These are phyloP conservation scores for Kazachstania psychrophila DNA, from an alignment of 805 yeast genomes.

Conservation along the genomic window DNA sequence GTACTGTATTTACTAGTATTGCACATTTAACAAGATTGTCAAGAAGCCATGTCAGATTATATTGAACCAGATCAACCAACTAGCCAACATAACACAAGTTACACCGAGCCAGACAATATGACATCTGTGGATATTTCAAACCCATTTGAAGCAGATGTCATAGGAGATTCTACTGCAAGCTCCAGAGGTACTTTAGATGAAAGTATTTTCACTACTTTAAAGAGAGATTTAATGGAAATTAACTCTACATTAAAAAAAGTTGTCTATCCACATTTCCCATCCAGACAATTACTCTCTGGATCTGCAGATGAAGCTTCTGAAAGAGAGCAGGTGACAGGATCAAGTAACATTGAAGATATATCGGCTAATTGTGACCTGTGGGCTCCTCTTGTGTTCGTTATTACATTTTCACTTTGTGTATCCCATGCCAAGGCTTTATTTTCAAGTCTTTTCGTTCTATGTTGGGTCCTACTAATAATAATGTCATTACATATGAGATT, in stretches of 20 bases:
- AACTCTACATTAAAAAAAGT: slow-evolving; percentile 26
- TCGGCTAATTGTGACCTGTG: slow-evolving; percentile 26
- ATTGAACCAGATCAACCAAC: slow-evolving; percentile 15
- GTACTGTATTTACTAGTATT: no score
- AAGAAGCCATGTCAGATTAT: slow-evolving; percentile 27
- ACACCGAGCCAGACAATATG: neutral
- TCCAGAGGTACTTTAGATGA: slow-evolving; percentile 31
- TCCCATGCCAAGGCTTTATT: slow-evolving; percentile 26
- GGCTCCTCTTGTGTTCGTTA: slow-evolving; percentile 30
- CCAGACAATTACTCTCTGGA: slow-evolving; percentile 6
- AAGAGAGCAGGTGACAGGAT: neutral
- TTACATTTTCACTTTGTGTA: slow-evolving; percentile 24
- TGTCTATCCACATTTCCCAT: slow-evolving; percentile 28
- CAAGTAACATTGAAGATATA: slow-evolving; percentile 5
- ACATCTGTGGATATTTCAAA: neutral
- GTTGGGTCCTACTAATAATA: slow-evolving; percentile 23
- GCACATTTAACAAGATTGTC: neutral
- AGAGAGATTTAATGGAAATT: slow-evolving; percentile 26
- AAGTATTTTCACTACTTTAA: slow-evolving; percentile 20
- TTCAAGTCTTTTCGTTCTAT: slow-evolving; percentile 26
- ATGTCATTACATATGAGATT: slow-evolving; percentile 27
- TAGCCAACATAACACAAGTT: neutral
- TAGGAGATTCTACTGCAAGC: neutral
- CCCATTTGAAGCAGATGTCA: slow-evolving; percentile 3
- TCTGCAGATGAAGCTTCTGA: slow-evolving; percentile 2